Base-by-base conservation (phyloP, 805 yeast species). In the Teunomyces aglyptinius region DNA sequence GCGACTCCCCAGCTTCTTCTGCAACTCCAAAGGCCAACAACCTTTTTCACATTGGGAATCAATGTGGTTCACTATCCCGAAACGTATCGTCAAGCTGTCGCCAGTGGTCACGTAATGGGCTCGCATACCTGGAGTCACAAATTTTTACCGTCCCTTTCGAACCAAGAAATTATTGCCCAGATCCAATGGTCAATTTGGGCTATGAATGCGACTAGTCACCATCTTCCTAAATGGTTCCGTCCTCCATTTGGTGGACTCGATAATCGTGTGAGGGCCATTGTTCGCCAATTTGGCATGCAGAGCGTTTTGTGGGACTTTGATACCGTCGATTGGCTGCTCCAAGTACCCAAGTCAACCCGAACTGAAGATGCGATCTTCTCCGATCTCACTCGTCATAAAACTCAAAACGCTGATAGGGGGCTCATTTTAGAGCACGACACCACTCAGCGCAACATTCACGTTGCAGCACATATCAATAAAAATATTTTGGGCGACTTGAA, bases 231-330 rank as follows among this genome's bases (percentile, higher is more conserved):
- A 58, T 92, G 92, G 87, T 92, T 87, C 64, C 78, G 99, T 54
- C 99, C 99, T 0, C 99, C 99, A 1, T 92, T 89, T 61, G 99
- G 98, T 0, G 97, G 96, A 0, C 75, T 89, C 28, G 99, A 92
- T 67, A 85, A 90, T 61, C 71, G 98, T 45, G 86, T 92, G 1
- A 71, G 98, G 47, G 69, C 83, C 1, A 87, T 92, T 45, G 78
- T 89, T 12, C 72, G 91, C 44, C 87, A 85, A 65, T 86, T 92
- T 64, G 96, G 97, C 0, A 78, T 92, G 76, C 89, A 85, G 57
- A 81, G 87, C 4, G 97, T 86, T 20, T 66, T 92, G 28, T 92
- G 98, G 99, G 94, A 89, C 60, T 80, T 77, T 57, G 98, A 92
- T 65, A 81, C 96, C 0, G 83, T 84, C 67, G 98, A 92, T 65